These are phyloP conservation scores for Mycena pura DNA, from an alignment of 768 basidiomycete genomes.

Conservation along the genomic window DNA sequence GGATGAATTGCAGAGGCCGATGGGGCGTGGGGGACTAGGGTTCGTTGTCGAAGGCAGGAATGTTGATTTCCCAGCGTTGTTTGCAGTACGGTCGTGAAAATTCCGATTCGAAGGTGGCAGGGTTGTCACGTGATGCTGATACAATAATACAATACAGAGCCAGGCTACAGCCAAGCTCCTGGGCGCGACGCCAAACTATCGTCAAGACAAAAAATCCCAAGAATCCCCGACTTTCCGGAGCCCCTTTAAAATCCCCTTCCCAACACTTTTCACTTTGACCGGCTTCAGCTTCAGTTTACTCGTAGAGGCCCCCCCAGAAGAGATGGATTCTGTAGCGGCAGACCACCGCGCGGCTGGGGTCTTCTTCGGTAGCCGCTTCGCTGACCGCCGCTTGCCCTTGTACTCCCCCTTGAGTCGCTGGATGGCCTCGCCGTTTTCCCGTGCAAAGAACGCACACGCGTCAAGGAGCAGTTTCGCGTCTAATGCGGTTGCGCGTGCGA, in stretches of 20 bases:
- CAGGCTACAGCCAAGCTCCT: too few species aligned
- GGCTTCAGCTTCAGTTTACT: slow-evolving; percentile 2
- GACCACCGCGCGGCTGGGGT: background rate
- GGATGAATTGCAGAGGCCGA: too few species aligned
- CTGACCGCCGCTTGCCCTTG: slow-evolving; percentile 17
- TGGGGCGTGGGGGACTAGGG: too few species aligned
- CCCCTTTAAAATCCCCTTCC: slow-evolving; percentile 21
- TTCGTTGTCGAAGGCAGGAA: too few species aligned
- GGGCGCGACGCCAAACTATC: background rate
- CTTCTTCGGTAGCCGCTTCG: slow-evolving; percentile 23
- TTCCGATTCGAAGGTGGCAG: too few species aligned
- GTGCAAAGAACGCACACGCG: slow-evolving; percentile 26
- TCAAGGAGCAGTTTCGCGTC: slow-evolving; percentile 25
- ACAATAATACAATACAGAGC: background rate
- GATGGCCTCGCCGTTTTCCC: slow-evolving; percentile 27
- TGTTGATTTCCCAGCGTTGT: too few species aligned
- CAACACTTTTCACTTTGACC: slow-evolving; percentile 15
- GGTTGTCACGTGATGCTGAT: too few species aligned
- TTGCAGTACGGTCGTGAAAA: too few species aligned
- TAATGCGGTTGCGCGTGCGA: slow-evolving; percentile 24
- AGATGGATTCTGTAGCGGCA: background rate
- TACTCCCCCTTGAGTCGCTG: slow-evolving; percentile 22
- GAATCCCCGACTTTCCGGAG: slow-evolving; percentile 21
- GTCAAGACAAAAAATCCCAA: slow-evolving; percentile 17
- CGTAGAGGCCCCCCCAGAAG: background rate